Conservation (phyloP, 305 asterid genomes). For the Rubia balearica region DNA sequence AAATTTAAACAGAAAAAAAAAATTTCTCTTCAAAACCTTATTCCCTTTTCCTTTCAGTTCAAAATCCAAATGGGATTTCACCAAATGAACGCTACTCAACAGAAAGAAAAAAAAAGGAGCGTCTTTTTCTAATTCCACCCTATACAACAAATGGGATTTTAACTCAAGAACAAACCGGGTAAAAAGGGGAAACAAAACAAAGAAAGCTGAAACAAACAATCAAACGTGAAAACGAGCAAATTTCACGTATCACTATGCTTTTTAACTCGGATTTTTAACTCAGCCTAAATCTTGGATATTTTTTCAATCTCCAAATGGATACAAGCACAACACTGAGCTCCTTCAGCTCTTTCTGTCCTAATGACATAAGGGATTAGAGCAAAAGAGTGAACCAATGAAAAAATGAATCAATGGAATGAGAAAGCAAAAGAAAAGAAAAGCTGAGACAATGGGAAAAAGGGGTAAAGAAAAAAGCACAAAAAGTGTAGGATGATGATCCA, state of each 20-base stretch:
- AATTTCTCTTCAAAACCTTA: constrained; percentile 4
- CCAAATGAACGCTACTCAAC: constrained; percentile 10
- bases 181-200: neutral
- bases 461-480: constrained; percentile 15
- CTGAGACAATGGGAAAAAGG: constrained; percentile 20
- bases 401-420: constrained; percentile 23
- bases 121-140: neutral
- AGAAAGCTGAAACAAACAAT: constrained; percentile 10
- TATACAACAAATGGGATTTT: constrained; percentile 22
- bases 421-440: constrained; percentile 34
- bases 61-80: constrained; percentile 24
- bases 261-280: neutral
- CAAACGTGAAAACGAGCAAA: constrained; percentile 3
- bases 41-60: constrained; percentile 7
- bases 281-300: neutral
- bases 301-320: neutral
- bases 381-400: constrained; percentile 14
- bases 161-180: constrained; percentile 24
- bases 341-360: constrained; percentile 3
- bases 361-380: constrained; percentile 17
- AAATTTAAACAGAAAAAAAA: neutral
- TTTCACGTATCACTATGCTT: neutral
- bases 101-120: neutral
- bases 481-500: constrained; percentile 20
- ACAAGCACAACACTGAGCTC: neutral